phyloP scores from a whole-genome alignment of 768 basidiomycete genomes.

The Amanita jacksonii region DNA sequence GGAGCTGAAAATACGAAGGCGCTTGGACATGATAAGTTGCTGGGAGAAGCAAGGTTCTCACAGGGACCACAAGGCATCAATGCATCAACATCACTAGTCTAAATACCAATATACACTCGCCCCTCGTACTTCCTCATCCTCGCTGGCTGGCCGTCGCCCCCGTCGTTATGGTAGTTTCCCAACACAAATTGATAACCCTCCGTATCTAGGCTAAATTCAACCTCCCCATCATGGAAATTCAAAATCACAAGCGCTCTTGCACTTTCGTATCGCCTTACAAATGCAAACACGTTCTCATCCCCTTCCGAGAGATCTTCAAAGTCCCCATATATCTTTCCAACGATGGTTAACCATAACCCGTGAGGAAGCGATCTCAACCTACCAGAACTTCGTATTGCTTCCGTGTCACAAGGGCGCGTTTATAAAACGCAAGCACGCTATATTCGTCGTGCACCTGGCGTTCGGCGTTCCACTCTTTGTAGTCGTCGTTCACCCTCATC shows the following conservation, averaged over 20 bases:
- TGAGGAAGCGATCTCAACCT: slow-evolving; percentile 9
- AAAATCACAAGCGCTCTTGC: slow-evolving; percentile 34
- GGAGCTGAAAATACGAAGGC: slow-evolving; percentile 62
- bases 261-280: slow-evolving; percentile 30
- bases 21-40: slow-evolving; percentile 44
- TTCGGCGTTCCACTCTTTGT: slow-evolving; percentile 45
- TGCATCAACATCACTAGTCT: no score
- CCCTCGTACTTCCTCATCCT: neutral
- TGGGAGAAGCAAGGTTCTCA: neutral
- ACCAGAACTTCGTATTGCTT: slow-evolving; percentile 49
- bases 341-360: neutral
- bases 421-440: slow-evolving; percentile 59
- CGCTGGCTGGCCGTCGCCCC: neutral
- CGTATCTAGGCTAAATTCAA: slow-evolving; percentile 13
- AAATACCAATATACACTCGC: neutral
- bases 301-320: slow-evolving; percentile 39
- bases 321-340: slow-evolving; percentile 59
- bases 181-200: slow-evolving; percentile 15
- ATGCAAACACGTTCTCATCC: slow-evolving; percentile 47
- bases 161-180: slow-evolving; percentile 18
- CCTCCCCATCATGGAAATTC: slow-evolving; percentile 32
- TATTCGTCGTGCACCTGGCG: slow-evolving; percentile 34
- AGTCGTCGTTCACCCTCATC: slow-evolving; percentile 72
- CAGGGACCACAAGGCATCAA: no score
- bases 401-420: slow-evolving; percentile 39